These are phyloP conservation scores for Pseudotsuga menziesii DNA, from an alignment of 75 land plant genomes.

Conservation along the genomic window DNA sequence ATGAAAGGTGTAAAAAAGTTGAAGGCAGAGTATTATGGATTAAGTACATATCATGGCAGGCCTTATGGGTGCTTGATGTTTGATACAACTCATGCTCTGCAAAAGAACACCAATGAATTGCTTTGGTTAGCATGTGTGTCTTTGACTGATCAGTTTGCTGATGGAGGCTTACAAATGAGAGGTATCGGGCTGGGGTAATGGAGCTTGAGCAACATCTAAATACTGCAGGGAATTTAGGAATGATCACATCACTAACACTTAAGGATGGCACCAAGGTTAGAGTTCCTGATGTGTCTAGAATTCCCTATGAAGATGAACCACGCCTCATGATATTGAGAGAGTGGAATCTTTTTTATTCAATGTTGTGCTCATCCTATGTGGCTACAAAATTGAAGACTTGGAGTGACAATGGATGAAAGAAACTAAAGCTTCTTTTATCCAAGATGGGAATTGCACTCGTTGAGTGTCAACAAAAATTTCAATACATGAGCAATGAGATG, in stretches of 20 bases:
- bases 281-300: slow-evolving; percentile 82
- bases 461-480: slow-evolving; percentile 90
- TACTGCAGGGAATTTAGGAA: slow-evolving; percentile 72
- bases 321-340: slow-evolving; percentile 89
- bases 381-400: slow-evolving; percentile 96
- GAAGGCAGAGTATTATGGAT: slow-evolving; percentile 62
- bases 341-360: slow-evolving; percentile 93
- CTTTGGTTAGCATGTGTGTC: slow-evolving; percentile 98
- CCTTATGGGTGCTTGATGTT: slow-evolving; percentile 87
- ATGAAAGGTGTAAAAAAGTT: slow-evolving; percentile 29
- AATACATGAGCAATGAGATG: slow-evolving; percentile 84
- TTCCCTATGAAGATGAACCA: slow-evolving; percentile 88
- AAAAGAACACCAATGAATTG: slow-evolving; percentile 88
- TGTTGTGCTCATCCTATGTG: slow-evolving; percentile 84
- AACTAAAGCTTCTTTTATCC: slow-evolving; percentile 79
- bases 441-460: slow-evolving; percentile 87
- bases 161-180: slow-evolving; percentile 83
- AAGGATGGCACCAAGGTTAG: slow-evolving; percentile 92
- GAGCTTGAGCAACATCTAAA: slow-evolving; percentile 90
- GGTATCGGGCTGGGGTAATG: slow-evolving; percentile 80
- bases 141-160: slow-evolving; percentile 93
- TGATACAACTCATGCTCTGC: slow-evolving; percentile 74
- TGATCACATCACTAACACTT: slow-evolving; percentile 66
- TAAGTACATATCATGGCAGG: slow-evolving; percentile 89
- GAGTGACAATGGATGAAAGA: slow-evolving; percentile 90